Evolutionary conservation across 2,329 filamentous ascomycete genomes (phyloP).

Genomic region (Cladophialophora immunda): DNA sequence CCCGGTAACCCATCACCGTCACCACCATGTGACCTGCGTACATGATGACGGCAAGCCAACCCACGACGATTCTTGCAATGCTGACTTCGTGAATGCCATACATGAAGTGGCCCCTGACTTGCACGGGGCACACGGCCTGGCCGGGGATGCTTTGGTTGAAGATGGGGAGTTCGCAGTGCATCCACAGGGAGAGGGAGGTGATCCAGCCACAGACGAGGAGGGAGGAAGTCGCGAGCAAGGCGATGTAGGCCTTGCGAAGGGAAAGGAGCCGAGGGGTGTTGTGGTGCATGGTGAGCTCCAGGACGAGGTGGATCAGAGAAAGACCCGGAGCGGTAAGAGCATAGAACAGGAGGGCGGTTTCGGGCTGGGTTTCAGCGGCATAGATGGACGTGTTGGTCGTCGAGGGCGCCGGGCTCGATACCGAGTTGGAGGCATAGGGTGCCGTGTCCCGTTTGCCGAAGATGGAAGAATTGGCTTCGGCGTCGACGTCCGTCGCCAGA

Average conservation of each 20-base stretch:
- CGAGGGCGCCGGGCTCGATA: background rate
- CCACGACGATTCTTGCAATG: conserved; percentile 36
- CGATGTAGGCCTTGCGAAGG: conserved; percentile 41
- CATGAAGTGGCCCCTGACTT: conserved; percentile 54
- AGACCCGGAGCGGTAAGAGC: conserved; percentile 32
- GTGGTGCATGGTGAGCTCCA: conserved; percentile 37
- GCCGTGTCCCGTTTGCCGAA: conserved; percentile 25
- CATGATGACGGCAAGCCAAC: conserved; percentile 25
- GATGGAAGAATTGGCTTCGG: conserved; percentile 32
- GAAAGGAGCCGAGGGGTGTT: conserved; percentile 21
- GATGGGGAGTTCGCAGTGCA: conserved; percentile 39
- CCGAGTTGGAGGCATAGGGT: background rate
- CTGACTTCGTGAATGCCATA: conserved; percentile 40
- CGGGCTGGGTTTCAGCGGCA: conserved; percentile 9
- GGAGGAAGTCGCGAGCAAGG: conserved; percentile 31
- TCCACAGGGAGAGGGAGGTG: conserved; percentile 36
- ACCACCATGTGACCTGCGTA: conserved; percentile 28
- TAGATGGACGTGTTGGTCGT: background rate
- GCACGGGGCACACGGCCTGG: conserved; percentile 58
- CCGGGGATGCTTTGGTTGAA: conserved; percentile 47
- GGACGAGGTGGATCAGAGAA: conserved; percentile 29
- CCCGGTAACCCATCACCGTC: conserved; percentile 15
- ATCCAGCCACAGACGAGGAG: conserved; percentile 35
- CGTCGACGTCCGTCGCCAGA: conserved; percentile 27
- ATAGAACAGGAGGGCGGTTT: conserved; percentile 38